phyloP scores from a whole-genome alignment of 2,329 filamentous ascomycete genomes.

The Thielaviopsis ethacetica region DNA sequence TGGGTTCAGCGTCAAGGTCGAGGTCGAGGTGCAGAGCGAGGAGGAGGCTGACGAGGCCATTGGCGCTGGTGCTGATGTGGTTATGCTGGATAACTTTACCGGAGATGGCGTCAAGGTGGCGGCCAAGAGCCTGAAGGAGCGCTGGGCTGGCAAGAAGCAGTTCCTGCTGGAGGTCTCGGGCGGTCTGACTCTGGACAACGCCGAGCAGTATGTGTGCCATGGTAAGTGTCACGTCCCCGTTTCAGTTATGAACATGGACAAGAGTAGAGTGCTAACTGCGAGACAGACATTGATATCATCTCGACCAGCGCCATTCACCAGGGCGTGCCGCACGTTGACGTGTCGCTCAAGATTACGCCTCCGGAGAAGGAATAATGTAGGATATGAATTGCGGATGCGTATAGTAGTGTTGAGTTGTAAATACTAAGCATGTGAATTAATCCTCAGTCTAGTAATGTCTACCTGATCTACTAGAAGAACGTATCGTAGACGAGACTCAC shows the following conservation, averaged over 20 bases:
- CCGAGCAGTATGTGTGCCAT: slow-evolving; percentile 61
- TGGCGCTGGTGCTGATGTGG: slow-evolving; percentile 75
- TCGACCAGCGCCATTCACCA: slow-evolving; percentile 96
- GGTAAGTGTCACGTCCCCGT: slow-evolving; percentile 28
- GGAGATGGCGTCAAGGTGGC: slow-evolving; percentile 61
- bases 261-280: slow-evolving; percentile 13
- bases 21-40: slow-evolving; percentile 80
- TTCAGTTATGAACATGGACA: background rate
- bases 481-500: too few relatives aligned
- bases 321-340: slow-evolving; percentile 84
- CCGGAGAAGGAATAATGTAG: slow-evolving; percentile 5
- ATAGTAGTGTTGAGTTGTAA: too few relatives aligned
- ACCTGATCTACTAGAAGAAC: too few relatives aligned
- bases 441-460: too few relatives aligned
- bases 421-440: too few relatives aligned
- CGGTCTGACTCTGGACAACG: slow-evolving; percentile 72
- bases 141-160: slow-evolving; percentile 56
- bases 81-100: slow-evolving; percentile 96
- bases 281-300: slow-evolving; percentile 74
- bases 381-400: background rate
- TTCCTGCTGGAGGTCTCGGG: slow-evolving; percentile 88
- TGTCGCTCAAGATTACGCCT: slow-evolving; percentile 68
- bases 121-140: slow-evolving; percentile 58
- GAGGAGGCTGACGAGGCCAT: slow-evolving; percentile 85
- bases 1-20: slow-evolving; percentile 84